These are phyloP conservation scores for Macadamia tetraphylla DNA, from an alignment of 164 flowering plant genomes.

Conservation along the genomic window DNA sequence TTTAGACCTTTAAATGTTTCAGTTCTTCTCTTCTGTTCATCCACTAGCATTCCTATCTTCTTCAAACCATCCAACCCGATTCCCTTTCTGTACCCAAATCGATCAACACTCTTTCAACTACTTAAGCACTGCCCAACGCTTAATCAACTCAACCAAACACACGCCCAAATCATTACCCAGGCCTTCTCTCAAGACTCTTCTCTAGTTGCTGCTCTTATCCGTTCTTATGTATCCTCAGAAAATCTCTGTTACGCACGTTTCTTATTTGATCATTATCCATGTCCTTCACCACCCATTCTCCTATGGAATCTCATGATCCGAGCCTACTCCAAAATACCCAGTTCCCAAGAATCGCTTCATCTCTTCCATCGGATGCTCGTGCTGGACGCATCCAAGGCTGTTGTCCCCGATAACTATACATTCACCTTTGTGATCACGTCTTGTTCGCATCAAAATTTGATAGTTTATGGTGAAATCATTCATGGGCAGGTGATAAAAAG, in stretches of 20 bases:
- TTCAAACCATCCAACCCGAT: not conserved
- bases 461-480: too few species aligned
- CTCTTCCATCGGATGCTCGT: not conserved
- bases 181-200: constrained; percentile 8
- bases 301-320: not conserved
- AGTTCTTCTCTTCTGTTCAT: constrained; percentile 2
- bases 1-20: not conserved
- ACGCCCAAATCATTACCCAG: constrained; percentile 30
- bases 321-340: not conserved
- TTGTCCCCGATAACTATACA: too few species aligned
- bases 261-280: constrained; percentile 15
- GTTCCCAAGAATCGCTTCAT: not conserved
- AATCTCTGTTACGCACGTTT: constrained; percentile 18
- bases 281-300: not conserved
- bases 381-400: not conserved
- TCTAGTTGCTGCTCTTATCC: constrained; percentile 26
- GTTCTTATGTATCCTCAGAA: constrained; percentile 20
- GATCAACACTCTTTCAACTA: constrained; percentile 14
- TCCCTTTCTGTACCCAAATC: not conserved
- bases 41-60: not conserved
- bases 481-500: too few species aligned
- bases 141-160: constrained; percentile 30
- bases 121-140: constrained; percentile 23
- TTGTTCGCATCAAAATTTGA: too few species aligned
- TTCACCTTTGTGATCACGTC: too few species aligned